Evolutionary conservation across 805 yeast species (phyloP).

Genomic region (Saccharomycopsis selenospora): DNA sequence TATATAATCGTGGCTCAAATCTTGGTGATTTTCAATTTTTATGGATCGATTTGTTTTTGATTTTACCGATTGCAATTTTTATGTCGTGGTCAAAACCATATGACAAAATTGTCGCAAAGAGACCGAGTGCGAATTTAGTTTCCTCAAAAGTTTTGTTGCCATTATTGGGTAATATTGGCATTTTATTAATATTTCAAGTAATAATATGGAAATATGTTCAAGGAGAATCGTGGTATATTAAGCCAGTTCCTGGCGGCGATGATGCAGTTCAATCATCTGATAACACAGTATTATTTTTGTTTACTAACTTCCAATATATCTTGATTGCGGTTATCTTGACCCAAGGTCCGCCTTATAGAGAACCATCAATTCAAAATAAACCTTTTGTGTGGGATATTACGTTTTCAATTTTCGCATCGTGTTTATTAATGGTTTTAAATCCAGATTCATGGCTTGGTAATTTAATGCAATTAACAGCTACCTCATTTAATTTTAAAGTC

Average conservation of each 20-base stretch:
- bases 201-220: constrained; percentile 57
- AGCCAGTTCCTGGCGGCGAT: constrained; percentile 77
- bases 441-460: constrained; percentile 50
- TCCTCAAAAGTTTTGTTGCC: constrained; percentile 84
- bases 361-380: constrained; percentile 54
- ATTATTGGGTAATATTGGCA: constrained; percentile 64
- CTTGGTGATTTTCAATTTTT: constrained; percentile 95
- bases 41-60: constrained; percentile 85
- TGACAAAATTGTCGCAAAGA: constrained; percentile 47
- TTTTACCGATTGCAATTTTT: constrained; percentile 89
- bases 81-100: constrained; percentile 97
- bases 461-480: constrained; percentile 68
- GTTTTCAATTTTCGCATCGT: constrained; percentile 43
- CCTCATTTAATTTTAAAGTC: constrained; percentile 43
- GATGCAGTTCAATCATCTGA: constrained; percentile 80
- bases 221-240: constrained; percentile 63
- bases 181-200: constrained; percentile 60
- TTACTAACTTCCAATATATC: constrained; percentile 84
- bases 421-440: constrained; percentile 46
- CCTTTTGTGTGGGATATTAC: constrained; percentile 66
- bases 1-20: constrained; percentile 85
- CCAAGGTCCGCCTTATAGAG: constrained; percentile 90
- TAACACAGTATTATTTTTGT: constrained; percentile 76
- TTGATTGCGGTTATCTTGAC: constrained; percentile 77
- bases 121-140: constrained; percentile 92